Evolutionary conservation across 768 basidiomycete species (phyloP), one percentile per base, ranked within the genome.

Genomic region (Psilocybe subaeruginosa): DNA sequence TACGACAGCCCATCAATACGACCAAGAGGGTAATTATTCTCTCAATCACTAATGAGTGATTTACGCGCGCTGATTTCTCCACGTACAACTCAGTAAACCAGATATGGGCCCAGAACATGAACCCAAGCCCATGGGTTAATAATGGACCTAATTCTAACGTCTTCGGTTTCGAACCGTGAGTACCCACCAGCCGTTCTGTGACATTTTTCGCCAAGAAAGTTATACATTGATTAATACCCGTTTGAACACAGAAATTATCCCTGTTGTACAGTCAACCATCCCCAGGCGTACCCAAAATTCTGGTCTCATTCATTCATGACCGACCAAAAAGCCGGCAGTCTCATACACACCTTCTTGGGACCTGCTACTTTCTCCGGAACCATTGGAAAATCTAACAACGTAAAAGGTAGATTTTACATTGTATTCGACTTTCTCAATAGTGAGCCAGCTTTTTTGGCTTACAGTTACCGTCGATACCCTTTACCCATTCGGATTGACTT

Each of bases 251-350:
- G 78, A 16, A 80, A 79, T 56, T 79, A 79, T 58, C 77, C 78
- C 0, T 79, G 79, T 60, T 80, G 79, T 58, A 79, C 79, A 1
- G 78, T 78, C 58, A 78, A 79, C 60, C 78, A 78, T 47, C 76
- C 77, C 16, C 74, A 76, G 51, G 78, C 67, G 1, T 78, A 73
- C 49, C 78, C 79, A 1, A 79, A 77, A 57, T 80, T 80, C 62
- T 80, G 79, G 79, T 73, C 77, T 5, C 73, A 80, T 53, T 69
- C 74, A 8, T 79, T 80, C 65, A 72, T 76, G 64, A 66, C 74
- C 0, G 71, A 75, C 33, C 63, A 70, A 8, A 64, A 72, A 23
- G 68, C 65, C 12, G 60, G 70, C 8, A 71, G 73, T 3, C 69
- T 80, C 14, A 63, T 77, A 8, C 77, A 80, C 56, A 70, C 66